Evolutionary conservation across 164 flowering plant genomes (phyloP), one percentile per base, ranked within the genome.

Genomic region (Brasenia schreberi): DNA sequence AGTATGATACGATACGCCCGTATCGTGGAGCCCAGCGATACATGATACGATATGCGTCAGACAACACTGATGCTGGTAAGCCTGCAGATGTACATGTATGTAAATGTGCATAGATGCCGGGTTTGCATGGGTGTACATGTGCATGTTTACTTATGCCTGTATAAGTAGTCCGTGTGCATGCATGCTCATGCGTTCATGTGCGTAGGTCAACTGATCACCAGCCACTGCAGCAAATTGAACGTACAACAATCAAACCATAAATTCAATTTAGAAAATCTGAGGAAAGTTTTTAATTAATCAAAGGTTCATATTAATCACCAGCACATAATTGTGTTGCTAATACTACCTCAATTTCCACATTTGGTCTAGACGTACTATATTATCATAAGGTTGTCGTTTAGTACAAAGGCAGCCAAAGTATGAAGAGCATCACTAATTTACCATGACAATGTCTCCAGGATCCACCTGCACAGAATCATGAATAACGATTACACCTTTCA

Each of bases 401-500:
- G 27, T 23, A 23, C 1, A 45, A 45, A 45, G 11, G 12, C 53
- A 45, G 5, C 12, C 12, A 12, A 45, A 45, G 53, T 7, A 7
- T 45, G 53, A 12, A 45, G 12, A 45, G 12, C 11, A 12, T 45
- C 53, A 45, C 5, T 12, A 7, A 45, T 45, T 64, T 89, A 94
- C 99, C 97, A 77, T 91, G 66, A 94, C 99, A 67, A 94, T 89
- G 73, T 92, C 99, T 76, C 84, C 89, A 65, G 96, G 99, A 78
- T 94, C 99, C 78, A 94, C 99, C 99, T 94, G 92, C 72, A 45
- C 79, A 71, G 65, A 67, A 70, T 72, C 65, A 76, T 43, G 53
- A 11, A 18, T 60, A 59, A 59, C 14, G 11, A 66, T 45, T 45
- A 49, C 53, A 65, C 5, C 33, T 64, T 6, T 59, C 39, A 42